Conservation (phyloP, 345 rosid species). For the Isatis tinctoria region DNA sequence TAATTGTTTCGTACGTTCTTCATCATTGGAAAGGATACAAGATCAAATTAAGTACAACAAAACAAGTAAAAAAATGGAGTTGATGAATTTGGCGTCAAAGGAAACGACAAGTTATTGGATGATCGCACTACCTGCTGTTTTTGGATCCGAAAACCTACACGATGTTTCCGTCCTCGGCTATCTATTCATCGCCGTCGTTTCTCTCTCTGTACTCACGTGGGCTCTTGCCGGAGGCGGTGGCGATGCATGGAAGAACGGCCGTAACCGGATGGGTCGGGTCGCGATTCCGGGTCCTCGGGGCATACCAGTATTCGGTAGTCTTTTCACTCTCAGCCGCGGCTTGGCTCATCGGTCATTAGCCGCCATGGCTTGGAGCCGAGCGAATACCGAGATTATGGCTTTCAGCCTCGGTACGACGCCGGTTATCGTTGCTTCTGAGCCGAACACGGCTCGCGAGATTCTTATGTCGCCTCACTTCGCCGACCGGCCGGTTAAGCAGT, state of each 20-base stretch:
- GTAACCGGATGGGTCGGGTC: constrained; percentile 40
- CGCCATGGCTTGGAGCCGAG: constrained; percentile 48
- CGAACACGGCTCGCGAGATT: constrained; percentile 64
- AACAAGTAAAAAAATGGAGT: constrained; percentile 14
- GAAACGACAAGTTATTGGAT: constrained; percentile 61
- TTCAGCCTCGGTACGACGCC: constrained; percentile 79
- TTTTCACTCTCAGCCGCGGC: constrained; percentile 58
- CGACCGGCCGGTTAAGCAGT: constrained; percentile 83
- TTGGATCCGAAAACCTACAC: constrained; percentile 33
- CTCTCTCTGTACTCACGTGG: constrained; percentile 52
- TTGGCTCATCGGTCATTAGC: constrained; percentile 70
- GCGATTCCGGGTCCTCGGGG: constrained; percentile 70
- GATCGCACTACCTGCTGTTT: constrained; percentile 55
- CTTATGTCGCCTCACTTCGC: constrained; percentile 62
- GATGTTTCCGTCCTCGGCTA: constrained; percentile 37
- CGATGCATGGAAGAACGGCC: constrained; percentile 63
- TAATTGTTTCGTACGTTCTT: neutral
- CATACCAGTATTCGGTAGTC: constrained; percentile 70
- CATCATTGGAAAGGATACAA: constrained; percentile 16
- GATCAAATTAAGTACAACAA: neutral
- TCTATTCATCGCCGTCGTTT: constrained; percentile 35
- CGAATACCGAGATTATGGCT: constrained; percentile 64
- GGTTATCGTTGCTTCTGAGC: constrained; percentile 65
- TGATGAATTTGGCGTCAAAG: constrained; percentile 32
- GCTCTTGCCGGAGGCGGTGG: constrained; percentile 66